phyloP scores from a whole-genome alignment of 805 yeast genomes.

The Cephaloascus albidus region DNA sequence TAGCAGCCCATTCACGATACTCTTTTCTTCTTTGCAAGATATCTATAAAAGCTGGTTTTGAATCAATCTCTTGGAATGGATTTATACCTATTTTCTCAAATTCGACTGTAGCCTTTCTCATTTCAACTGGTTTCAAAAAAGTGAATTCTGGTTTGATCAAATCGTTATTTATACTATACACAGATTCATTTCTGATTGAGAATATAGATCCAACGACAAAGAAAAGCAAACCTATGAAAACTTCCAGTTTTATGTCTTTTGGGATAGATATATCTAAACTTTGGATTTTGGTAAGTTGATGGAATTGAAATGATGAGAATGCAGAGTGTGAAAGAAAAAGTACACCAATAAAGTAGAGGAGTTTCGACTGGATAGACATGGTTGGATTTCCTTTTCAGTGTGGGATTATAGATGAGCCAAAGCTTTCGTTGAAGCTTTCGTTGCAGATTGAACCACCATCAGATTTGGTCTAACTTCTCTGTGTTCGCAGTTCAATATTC shows the following conservation, averaged over 20 bases:
- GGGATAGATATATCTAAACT: background rate
- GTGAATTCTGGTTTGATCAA: background rate
- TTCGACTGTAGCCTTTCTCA: constrained; percentile 34
- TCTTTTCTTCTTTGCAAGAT: constrained; percentile 33
- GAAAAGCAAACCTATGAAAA: background rate
- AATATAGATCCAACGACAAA: background rate
- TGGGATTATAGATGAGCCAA: too few species aligned
- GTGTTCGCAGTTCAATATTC: too few species aligned
- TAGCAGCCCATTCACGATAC: constrained; percentile 24
- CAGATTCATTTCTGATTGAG: background rate
- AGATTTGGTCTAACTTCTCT: too few species aligned
- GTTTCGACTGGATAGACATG: background rate
- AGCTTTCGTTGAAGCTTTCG: too few species aligned
- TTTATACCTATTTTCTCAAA: constrained; percentile 37
- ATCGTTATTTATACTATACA: background rate
- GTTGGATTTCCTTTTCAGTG: background rate
- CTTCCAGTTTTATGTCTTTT: background rate
- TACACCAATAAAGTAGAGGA: background rate
- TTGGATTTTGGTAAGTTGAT: background rate
- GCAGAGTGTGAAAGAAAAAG: background rate
- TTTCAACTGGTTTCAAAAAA: background rate
- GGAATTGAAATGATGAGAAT: background rate
- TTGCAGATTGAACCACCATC: too few species aligned
- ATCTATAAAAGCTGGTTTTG: constrained; percentile 44
- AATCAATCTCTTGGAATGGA: constrained; percentile 37